Conservation (phyloP, 2,329 filamentous ascomycete species). For the Elsinoe australis region DNA sequence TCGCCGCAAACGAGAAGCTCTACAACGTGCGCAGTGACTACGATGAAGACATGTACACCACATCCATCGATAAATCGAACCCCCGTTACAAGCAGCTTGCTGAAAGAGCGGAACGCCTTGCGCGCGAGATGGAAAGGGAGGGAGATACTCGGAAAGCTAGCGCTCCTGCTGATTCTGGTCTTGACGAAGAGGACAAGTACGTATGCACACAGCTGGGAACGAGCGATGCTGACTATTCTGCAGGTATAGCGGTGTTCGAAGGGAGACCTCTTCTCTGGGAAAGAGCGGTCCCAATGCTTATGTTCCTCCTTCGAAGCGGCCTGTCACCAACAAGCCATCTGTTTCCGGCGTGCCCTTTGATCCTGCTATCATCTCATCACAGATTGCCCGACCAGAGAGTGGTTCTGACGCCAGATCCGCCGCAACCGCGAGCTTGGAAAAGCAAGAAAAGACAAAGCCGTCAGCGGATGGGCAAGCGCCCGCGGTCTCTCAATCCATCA, state of each 20-base stretch:
- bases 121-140: conserved; percentile 92
- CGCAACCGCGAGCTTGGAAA: conserved; percentile 20
- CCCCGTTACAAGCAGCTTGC: conserved; percentile 72
- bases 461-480: conserved; percentile 14
- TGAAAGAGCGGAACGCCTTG: conserved; percentile 73
- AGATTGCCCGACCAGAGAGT: conserved; percentile 49
- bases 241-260: conserved; percentile 85
- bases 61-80: conserved; percentile 73
- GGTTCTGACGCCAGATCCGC: conserved; percentile 6
- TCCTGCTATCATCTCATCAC: conserved; percentile 85
- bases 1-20: conserved; percentile 76
- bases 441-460: conserved; percentile 28
- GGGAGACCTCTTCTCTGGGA: conserved; percentile 57
- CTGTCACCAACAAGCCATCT: conserved; percentile 64
- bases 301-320: conserved; percentile 79
- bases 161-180: conserved; percentile 56
- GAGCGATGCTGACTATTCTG: conserved; percentile 16
- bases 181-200: conserved; percentile 89
- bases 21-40: conserved; percentile 88
- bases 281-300: conserved; percentile 64
- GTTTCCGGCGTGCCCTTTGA: conserved; percentile 72
- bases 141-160: conserved; percentile 69
- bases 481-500: conserved; percentile 3
- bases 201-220: conserved; percentile 23
- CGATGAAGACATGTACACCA: conserved; percentile 92